Evolutionary conservation across 169 alveolate genomes (phyloP).

Genomic region (Plasmodium vivax): DNA sequence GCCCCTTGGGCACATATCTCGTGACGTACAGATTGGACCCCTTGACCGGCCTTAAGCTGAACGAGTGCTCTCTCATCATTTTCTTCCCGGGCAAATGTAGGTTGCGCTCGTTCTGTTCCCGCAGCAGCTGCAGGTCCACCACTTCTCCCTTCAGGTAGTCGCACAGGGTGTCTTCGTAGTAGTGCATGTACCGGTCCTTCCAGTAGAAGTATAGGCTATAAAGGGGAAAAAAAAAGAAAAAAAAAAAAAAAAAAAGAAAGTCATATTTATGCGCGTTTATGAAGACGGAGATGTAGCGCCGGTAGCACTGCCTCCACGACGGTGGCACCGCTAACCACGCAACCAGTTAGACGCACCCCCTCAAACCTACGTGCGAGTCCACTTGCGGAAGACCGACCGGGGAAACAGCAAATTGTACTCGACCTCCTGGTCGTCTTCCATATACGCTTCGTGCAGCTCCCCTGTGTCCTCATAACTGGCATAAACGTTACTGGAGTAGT

Average conservation of each 20-base stretch:
- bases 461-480: slow-evolving; percentile 26
- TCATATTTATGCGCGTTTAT: background rate
- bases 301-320: background rate
- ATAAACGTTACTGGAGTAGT: slow-evolving; percentile 46
- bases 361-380: slow-evolving; percentile 57
- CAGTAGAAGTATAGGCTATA: slow-evolving; percentile 40
- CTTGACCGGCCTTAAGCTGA: slow-evolving; percentile 33
- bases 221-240: background rate
- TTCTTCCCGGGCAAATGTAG: slow-evolving; percentile 30
- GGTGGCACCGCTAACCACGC: background rate
- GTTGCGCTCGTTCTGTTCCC: slow-evolving; percentile 65
- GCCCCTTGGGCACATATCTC: slow-evolving; percentile 31
- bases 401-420: slow-evolving; percentile 55
- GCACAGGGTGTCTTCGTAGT: slow-evolving; percentile 57
- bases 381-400: slow-evolving; percentile 48
- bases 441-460: background rate
- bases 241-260: background rate
- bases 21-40: slow-evolving; percentile 57
- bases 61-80: slow-evolving; percentile 47
- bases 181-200: slow-evolving; percentile 69
- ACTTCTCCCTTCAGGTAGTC: slow-evolving; percentile 66
- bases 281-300: background rate
- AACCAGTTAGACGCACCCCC: background rate
- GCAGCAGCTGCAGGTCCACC: slow-evolving; percentile 50
- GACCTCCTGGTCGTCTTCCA: slow-evolving; percentile 39